Conservation (phyloP, 1,284 basidiomycete genomes). For the Puccinia coronata region DNA sequence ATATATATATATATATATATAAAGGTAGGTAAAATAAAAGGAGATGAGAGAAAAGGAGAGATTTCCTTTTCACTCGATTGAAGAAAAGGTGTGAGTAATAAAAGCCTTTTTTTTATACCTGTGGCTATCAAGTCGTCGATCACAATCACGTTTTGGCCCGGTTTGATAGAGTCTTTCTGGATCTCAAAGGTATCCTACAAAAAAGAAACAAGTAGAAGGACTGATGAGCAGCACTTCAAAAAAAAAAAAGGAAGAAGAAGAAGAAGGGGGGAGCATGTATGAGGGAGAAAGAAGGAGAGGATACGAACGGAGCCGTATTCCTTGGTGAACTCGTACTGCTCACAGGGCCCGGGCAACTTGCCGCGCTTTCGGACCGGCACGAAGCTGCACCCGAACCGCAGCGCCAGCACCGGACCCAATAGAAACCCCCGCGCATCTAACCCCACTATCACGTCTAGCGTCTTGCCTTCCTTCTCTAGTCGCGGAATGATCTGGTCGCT, state of each 20-base stretch:
- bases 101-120: conserved; percentile 63
- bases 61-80: too few species aligned
- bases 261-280: too few species aligned
- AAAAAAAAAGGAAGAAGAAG: conserved; percentile 38
- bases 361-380: conserved; percentile 93
- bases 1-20: too few species aligned
- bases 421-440: conserved; percentile 96
- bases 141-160: conserved; percentile 81
- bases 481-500: conserved; percentile 69
- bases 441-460: conserved; percentile 91
- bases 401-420: conserved; percentile 86
- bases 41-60: too few species aligned
- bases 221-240: conserved; percentile 15
- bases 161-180: conserved; percentile 79
- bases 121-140: conserved; percentile 97
- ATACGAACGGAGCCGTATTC: conserved; percentile 80
- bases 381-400: conserved; percentile 88
- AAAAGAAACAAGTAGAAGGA: conserved; percentile 8
- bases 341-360: conserved; percentile 85
- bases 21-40: too few species aligned
- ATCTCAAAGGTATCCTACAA: conserved; percentile 87
- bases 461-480: conserved; percentile 63
- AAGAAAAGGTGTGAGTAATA: neutral
- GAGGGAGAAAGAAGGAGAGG: neutral
- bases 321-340: conserved; percentile 79